A percentile compares a stretch with the other conserved stretches of the same genome.
Conservation (phyloP, 2,329 filamentous ascomycete genomes). For the Phaeosphaeriaceae sp. region DNA sequence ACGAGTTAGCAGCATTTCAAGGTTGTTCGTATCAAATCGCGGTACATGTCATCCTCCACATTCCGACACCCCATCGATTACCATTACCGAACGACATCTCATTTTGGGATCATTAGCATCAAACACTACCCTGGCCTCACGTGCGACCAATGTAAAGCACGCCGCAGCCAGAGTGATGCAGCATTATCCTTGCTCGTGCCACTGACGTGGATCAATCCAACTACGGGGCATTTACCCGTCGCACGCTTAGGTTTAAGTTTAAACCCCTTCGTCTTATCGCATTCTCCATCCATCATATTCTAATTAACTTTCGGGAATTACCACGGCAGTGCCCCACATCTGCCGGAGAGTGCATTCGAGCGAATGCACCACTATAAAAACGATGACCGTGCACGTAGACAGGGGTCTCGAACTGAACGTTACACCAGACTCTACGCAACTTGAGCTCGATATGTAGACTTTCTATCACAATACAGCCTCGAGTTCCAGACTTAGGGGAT, state of each 20-base stretch:
- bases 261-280: background rate
- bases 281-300: background rate
- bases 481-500: background rate
- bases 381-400: background rate
- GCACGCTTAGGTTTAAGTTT: background rate
- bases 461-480: background rate
- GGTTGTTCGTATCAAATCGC: background rate
- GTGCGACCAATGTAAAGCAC: background rate
- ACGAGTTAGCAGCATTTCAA: background rate
- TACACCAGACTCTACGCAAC: background rate
- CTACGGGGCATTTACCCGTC: slow-evolving; percentile 2
- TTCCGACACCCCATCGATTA: background rate
- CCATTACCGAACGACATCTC: background rate
- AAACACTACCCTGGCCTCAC: background rate
- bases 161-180: too few relatives aligned
- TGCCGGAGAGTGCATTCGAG: background rate
- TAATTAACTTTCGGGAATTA: background rate
- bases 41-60: background rate
- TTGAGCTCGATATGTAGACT: slow-evolving; percentile 1
- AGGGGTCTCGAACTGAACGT: background rate
- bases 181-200: background rate
- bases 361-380: background rate
- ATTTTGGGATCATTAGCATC: background rate
- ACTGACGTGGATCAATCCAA: background rate
- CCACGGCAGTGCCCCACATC: background rate